Evolutionary conservation across 2,329 filamentous ascomycete species (phyloP), one percentile per base, ranked within the genome.

Genomic region (Ophiostoma ips): DNA sequence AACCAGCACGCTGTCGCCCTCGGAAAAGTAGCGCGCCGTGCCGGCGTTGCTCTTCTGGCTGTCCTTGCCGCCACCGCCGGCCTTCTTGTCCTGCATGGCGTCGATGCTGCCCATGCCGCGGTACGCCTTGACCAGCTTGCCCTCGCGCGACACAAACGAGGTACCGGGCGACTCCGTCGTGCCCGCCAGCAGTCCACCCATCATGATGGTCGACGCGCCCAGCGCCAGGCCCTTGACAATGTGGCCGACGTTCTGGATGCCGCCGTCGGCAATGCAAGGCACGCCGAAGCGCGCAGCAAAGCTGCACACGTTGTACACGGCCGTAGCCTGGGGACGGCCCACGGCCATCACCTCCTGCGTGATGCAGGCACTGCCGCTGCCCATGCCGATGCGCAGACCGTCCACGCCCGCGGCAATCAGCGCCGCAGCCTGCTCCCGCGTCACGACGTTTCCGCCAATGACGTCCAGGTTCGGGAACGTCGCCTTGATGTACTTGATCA

Each of bases 301-400:
- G 49, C 79, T 73, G 61, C 86, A 83, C 60, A 98, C 92, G 59
- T 83, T 86, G 73, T 85, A 88, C 53, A 98, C 90, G 40, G 92
- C 83, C 28, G 89, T 87, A 38, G 94, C 92, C 71, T 98, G 92
- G 52, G 92, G 92, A 61, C 92, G 84, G 53, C 94, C 92, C 46
- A 98, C 90, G 59, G 92, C 92, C 92, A 98, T 98, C 64, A 98
- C 94, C 71, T 98, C 92, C 70, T 98, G 92, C 51, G 92, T 98
- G 61, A 98, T 98, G 70, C 92, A 98, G 63, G 92, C 92, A 63
- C 87, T 94, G 63, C 92, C 92, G 64, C 87, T 94, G 59, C 92
- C 92, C 92, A 98, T 98, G 65, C 92, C 92, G 63, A 98, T 98
- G 65, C 92, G 87, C 59, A 98, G 79, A 66, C 92, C 94, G 65